Conservation (phyloP, 2,329 filamentous ascomycete genomes). For the Pleomassaria siparia region DNA sequence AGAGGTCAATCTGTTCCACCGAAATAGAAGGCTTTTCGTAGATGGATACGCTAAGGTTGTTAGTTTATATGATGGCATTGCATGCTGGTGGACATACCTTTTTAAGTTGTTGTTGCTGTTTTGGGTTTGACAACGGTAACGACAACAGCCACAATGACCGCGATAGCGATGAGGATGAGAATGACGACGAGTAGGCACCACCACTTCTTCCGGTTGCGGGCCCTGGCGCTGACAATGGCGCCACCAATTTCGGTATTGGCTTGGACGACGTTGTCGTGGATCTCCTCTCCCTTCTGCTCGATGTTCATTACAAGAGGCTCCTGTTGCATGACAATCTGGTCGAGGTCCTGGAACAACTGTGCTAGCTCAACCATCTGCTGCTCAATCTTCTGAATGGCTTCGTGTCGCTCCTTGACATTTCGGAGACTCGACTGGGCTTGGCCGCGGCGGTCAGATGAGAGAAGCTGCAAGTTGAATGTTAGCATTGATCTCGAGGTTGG, state of each 20-base stretch:
- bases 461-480: conserved; percentile 52
- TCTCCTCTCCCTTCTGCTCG: conserved; percentile 83
- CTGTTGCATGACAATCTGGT: conserved; percentile 82
- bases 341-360: conserved; percentile 86
- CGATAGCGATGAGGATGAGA: conserved; percentile 40
- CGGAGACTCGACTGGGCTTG: conserved; percentile 77
- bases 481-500: conserved; percentile 8
- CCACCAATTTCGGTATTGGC: conserved; percentile 80
- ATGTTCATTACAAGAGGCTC: conserved; percentile 79
- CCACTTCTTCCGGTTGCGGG: conserved; percentile 85
- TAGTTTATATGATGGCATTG: not conserved
- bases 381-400: conserved; percentile 89
- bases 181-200: conserved; percentile 77
- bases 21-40: not conserved
- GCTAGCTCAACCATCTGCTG: conserved; percentile 83
- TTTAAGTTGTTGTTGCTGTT: conserved; percentile 16
- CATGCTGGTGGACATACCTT: not conserved
- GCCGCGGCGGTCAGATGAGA: conserved; percentile 77
- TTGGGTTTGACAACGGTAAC: no score
- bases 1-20: not conserved
- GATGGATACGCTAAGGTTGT: not conserved
- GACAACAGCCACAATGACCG: conserved; percentile 43
- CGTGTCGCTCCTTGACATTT: conserved; percentile 80
- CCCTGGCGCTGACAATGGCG: conserved; percentile 78
- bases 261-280: conserved; percentile 79